Base-by-base conservation (phyloP, 345 rosid genomes). In the Mercurialis annua region DNA sequence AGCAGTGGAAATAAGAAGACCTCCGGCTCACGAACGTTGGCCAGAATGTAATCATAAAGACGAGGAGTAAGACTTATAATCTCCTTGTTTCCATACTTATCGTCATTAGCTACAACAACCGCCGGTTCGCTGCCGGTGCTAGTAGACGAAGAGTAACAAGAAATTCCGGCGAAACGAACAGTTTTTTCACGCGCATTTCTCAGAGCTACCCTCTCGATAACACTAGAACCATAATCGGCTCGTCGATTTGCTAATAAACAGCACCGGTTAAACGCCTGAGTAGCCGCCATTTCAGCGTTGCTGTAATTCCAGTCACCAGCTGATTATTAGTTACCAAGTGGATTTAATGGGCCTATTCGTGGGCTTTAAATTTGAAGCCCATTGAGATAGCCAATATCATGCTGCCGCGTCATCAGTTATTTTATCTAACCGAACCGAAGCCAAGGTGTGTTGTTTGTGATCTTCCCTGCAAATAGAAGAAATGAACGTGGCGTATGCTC, bases 11-110 rank as follows among this genome's bases (percentile, higher is more conserved):
- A 38, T 16, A 62, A 52, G 33, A 64, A 8, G 10, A 83, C 98
- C 90, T 78, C 66, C 15, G 89, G 97, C 77, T 93, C 98, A 44
- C 92, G 84, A 62, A 87, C 90, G 63, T 90, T 87, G 81, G 89
- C 79, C 80, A 90, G 94, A 62, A 90, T 72, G 67, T 90, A 93
- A 68, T 86, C 83, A 69, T 90, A 93, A 40, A 88, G 85, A 47
- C 85, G 81, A 80, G 97, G 84, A 57, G 90, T 90, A 77, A 90
- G 76, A 62, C 87, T 86, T 70, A 89, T 87, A 24, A 83, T 84
- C 74, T 93, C 79, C 67, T 93, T 93, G 70, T 81, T 82, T 6
- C 94, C 88, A 69, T 82, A 89, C 71, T 78, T 89, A n/a, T 83
- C 80, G 71, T 87, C 92, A 34, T 85, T 81, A 15, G 83, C 81